These are phyloP conservation scores for Astrothelium macrocarpum DNA, from an alignment of 495 filamentous ascomycete genomes.

Conservation along the genomic window DNA sequence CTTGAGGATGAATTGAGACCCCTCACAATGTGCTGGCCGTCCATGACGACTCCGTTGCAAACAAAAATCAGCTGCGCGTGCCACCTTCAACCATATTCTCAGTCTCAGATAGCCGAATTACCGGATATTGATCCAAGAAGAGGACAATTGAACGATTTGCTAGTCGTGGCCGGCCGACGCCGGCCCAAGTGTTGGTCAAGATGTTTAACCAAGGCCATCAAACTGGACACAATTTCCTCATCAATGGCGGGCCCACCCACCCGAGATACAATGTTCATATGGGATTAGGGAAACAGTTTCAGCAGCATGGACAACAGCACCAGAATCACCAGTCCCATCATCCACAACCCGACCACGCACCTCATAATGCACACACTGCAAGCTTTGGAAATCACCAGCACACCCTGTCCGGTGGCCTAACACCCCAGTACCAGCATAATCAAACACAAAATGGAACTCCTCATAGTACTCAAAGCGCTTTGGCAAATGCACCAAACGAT, in stretches of 20 bases:
- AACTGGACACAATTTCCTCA: slow-evolving; percentile 62
- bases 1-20: slow-evolving; percentile 2
- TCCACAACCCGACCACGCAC: slow-evolving; percentile 66
- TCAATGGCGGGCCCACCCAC: slow-evolving; percentile 58
- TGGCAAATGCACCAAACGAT: slow-evolving; percentile 58
- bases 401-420: slow-evolving; percentile 64
- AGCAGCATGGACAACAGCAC: slow-evolving; percentile 28
- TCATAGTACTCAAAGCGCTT: slow-evolving; percentile 44
- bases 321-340: slow-evolving; percentile 56
- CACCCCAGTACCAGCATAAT: slow-evolving; percentile 63
- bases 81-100: background rate
- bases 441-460: slow-evolving; percentile 68
- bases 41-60: background rate
- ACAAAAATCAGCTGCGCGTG: background rate
- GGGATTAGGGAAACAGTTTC: slow-evolving; percentile 57
- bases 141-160: background rate
- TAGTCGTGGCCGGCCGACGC: background rate
- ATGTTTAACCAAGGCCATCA: slow-evolving; percentile 82
- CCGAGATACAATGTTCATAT: slow-evolving; percentile 57
- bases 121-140: background rate
- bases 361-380: slow-evolving; percentile 36
- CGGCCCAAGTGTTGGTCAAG: slow-evolving; percentile 24
- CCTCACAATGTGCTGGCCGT: background rate
- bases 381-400: slow-evolving; percentile 60
- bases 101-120: background rate